Percentiles rank a stretch among this genome's conserved stretches.
Conservation (phyloP, 1,284 basidiomycete genomes). For the Microbotryum lychnidis-dioicae region DNA sequence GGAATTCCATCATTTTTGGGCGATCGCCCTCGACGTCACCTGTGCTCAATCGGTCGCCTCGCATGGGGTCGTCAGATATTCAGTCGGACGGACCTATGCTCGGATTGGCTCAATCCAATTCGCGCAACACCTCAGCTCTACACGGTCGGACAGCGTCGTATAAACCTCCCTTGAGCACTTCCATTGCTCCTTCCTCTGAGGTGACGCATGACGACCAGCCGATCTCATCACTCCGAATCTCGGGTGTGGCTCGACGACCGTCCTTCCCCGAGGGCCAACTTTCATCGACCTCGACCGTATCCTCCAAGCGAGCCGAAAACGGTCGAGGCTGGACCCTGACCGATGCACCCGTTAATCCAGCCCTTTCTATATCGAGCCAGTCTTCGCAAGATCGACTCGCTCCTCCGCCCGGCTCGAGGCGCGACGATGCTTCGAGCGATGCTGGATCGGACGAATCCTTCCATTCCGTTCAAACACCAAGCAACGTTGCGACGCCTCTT, state of each 20-base stretch:
- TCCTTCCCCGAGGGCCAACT: background rate
- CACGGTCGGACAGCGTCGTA: background rate
- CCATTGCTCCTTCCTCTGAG: background rate
- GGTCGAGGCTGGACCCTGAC: slow-evolving; percentile 17
- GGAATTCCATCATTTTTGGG: background rate
- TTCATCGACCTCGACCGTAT: background rate
- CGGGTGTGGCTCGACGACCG: background rate
- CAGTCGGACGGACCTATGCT: slow-evolving; percentile 12
- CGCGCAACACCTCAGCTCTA: background rate
- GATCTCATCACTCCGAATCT: background rate
- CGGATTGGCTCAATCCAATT: background rate
- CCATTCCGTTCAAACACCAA: too few species aligned
- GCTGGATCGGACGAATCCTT: too few species aligned
- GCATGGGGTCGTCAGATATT: slow-evolving; percentile 4
- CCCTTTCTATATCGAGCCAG: too few species aligned
- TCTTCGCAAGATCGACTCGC: too few species aligned
- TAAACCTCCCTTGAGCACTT: background rate
- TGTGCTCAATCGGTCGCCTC: background rate
- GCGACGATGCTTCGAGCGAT: too few species aligned
- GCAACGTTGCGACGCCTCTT: too few species aligned
- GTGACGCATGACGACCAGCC: background rate
- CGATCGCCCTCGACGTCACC: slow-evolving; percentile 12
- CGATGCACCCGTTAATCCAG: slow-evolving; percentile 8
- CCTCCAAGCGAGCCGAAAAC: background rate
- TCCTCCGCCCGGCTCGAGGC: too few species aligned